Conservation (phyloP, 768 basidiomycete species). For the Termitomyces sp. region DNA sequence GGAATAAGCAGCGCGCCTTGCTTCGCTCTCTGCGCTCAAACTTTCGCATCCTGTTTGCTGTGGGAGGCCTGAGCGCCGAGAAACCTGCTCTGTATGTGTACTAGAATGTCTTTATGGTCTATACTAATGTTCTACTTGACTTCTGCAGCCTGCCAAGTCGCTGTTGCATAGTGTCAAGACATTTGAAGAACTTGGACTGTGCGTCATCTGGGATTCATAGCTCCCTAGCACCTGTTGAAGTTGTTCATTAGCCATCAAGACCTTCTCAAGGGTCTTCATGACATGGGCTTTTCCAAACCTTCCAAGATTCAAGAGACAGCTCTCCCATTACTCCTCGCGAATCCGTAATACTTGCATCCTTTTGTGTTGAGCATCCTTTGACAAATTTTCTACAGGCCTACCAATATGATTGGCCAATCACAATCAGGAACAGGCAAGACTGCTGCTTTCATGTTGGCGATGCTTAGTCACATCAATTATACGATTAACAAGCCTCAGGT, state of each 20-base stretch:
- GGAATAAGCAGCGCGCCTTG: too few relatives aligned
- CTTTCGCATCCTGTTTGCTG: too few relatives aligned
- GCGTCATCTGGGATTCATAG: constrained; percentile 28
- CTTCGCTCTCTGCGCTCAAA: too few relatives aligned
- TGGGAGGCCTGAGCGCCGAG: too few relatives aligned
- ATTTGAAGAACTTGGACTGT: constrained; percentile 96
- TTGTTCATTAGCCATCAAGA: constrained; percentile 64
- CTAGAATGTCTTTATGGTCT: too few relatives aligned
- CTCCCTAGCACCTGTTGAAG: not conserved
- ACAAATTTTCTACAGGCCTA: constrained; percentile 57
- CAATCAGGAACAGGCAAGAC: constrained; percentile 99
- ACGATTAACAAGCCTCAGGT: constrained; percentile 83
- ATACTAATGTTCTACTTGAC: too few relatives aligned
- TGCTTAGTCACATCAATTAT: constrained; percentile 93
- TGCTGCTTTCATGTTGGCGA: constrained; percentile 95
- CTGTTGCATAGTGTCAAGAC: constrained; percentile 91
- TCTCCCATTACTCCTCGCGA: constrained; percentile 81
- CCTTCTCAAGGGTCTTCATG: constrained; percentile 90
- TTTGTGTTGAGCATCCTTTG: not conserved
- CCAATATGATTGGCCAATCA: constrained; percentile 99
- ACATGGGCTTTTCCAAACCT: constrained; percentile 95
- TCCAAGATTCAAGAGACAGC: constrained; percentile 99
- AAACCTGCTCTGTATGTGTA: too few relatives aligned
- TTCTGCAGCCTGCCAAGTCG: too few relatives aligned
- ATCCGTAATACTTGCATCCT: constrained; percentile 59